Conservation (phyloP, 345 rosid species). For the Theobroma cacao region DNA sequence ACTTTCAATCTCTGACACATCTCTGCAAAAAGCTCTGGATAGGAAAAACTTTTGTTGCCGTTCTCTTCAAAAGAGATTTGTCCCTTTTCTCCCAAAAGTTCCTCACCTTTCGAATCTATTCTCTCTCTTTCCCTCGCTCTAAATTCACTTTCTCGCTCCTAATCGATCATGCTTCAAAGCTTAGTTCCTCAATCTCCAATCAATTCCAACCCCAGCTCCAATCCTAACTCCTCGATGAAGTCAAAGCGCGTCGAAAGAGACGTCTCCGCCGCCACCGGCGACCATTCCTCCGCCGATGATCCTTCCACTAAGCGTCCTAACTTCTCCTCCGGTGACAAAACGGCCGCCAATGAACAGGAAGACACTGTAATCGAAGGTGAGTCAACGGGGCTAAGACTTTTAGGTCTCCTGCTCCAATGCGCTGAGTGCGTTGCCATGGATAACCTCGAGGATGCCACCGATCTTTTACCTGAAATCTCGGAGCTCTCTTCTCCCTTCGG, state of each 20-base stretch:
- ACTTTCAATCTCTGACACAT: slow-evolving; percentile 30
- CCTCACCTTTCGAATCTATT: slow-evolving; percentile 38
- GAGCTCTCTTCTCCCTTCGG: slow-evolving; percentile 85
- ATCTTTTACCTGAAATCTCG: slow-evolving; percentile 70
- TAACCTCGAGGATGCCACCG: slow-evolving; percentile 65
- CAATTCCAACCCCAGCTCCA: slow-evolving; percentile 23
- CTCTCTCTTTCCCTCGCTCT: not conserved
- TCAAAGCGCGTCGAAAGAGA: slow-evolving; percentile 52
- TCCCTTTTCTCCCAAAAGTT: slow-evolving; percentile 37
- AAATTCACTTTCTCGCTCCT: not conserved
- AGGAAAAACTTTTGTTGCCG: slow-evolving; percentile 24
- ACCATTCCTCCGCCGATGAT: slow-evolving; percentile 34
- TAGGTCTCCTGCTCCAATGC: slow-evolving; percentile 83
- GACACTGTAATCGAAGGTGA: slow-evolving; percentile 33
- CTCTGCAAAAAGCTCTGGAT: slow-evolving; percentile 10
- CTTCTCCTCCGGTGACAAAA: slow-evolving; percentile 24
- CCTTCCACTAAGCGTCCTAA: slow-evolving; percentile 52
- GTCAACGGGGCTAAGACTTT: slow-evolving; percentile 56
- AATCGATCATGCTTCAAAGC: slow-evolving; percentile 60
- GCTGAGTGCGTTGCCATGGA: slow-evolving; percentile 87
- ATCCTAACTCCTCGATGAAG: slow-evolving; percentile 46
- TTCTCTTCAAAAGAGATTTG: slow-evolving; percentile 29
- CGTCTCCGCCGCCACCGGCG: slow-evolving; percentile 14
- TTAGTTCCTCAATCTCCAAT: slow-evolving; percentile 44
- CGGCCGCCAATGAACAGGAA: slow-evolving; percentile 9